These are phyloP conservation scores for Penicillium sp. DNA, from an alignment of 2,329 filamentous ascomycete species.

Conservation along the genomic window DNA sequence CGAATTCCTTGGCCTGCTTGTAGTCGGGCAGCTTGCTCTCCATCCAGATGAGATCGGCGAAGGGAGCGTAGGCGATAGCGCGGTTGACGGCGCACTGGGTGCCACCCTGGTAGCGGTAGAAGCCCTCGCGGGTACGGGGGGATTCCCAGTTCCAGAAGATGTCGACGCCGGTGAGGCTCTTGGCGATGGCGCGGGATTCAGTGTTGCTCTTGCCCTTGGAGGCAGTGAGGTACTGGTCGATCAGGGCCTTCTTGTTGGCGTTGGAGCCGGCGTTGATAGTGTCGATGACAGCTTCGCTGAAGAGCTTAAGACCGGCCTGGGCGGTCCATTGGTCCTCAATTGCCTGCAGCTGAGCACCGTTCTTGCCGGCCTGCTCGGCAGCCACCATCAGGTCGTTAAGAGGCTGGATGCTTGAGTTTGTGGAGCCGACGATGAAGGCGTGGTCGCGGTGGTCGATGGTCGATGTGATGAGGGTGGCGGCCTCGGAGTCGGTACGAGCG, in stretches of 20 bases:
- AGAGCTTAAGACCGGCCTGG: constrained; percentile 79
- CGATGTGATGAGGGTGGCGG: constrained; percentile 92
- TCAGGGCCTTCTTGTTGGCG: constrained; percentile 65
- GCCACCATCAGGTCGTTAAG: constrained; percentile 88
- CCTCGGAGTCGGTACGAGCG: constrained; percentile 94
- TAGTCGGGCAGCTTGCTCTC: constrained; percentile 95
- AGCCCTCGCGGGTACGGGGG: constrained; percentile 90
- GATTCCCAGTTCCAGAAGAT: constrained; percentile 94
- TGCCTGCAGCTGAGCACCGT: constrained; percentile 75
- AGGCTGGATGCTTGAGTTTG: constrained; percentile 79
- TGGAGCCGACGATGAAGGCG: constrained; percentile 84
- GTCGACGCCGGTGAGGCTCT: constrained; percentile 72
- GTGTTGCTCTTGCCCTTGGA: constrained; percentile 80
- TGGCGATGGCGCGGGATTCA: constrained; percentile 78
- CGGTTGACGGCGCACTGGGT: constrained; percentile 89
- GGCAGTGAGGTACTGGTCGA: constrained; percentile 64
- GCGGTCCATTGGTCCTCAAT: constrained; percentile 88
- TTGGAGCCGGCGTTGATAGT: constrained; percentile 69
- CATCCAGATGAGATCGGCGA: constrained; percentile 98
- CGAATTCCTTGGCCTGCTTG: constrained; percentile 88
- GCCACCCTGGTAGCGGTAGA: constrained; percentile 88
- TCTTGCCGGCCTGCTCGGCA: constrained; percentile 79
- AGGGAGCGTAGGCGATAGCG: constrained; percentile 86
- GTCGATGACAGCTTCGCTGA: constrained; percentile 84
- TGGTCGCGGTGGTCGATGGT: constrained; percentile 97